These are phyloP conservation scores for Stenogyne calaminthoides DNA, from an alignment of 305 asterid species.

Conservation along the genomic window DNA sequence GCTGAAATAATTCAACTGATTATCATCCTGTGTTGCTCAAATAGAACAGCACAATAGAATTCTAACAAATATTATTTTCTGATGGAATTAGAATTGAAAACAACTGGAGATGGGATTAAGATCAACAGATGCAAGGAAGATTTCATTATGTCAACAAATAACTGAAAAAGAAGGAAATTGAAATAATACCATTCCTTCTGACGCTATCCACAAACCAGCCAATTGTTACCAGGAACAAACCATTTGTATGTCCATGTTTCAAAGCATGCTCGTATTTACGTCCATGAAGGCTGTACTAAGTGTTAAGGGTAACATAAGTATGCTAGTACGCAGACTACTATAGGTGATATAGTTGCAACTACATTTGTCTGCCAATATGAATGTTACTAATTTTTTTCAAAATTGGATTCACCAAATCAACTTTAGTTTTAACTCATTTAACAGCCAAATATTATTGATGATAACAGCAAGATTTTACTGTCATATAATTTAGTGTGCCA, in stretches of 20 bases:
- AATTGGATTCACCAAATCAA: too few relatives aligned
- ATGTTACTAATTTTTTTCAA: background rate
- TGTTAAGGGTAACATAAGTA: constrained; percentile 52
- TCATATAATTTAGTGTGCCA: background rate
- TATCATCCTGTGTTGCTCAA: constrained; percentile 22
- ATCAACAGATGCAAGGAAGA: constrained; percentile 2
- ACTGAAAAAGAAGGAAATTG: constrained; percentile 23
- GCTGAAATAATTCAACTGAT: constrained; percentile 47
- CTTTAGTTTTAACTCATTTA: background rate
- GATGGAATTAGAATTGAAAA: background rate
- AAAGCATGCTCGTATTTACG: constrained; percentile 86
- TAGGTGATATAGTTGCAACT: background rate
- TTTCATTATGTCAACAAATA: background rate
- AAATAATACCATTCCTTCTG: constrained; percentile 65
- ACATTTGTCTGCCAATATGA: background rate
- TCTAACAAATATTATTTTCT: background rate
- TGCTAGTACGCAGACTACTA: background rate
- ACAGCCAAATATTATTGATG: background rate
- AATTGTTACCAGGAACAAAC: constrained; percentile 77
- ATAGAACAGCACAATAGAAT: constrained; percentile 6
- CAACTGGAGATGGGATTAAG: constrained; percentile 3
- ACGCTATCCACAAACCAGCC: constrained; percentile 97
- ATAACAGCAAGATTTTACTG: background rate
- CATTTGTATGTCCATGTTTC: constrained; percentile 78
- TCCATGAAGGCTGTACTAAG: constrained; percentile 68